These are phyloP conservation scores for Cladosporium austrohemisphaericum DNA, from an alignment of 2,329 filamentous ascomycete genomes.

Conservation along the genomic window DNA sequence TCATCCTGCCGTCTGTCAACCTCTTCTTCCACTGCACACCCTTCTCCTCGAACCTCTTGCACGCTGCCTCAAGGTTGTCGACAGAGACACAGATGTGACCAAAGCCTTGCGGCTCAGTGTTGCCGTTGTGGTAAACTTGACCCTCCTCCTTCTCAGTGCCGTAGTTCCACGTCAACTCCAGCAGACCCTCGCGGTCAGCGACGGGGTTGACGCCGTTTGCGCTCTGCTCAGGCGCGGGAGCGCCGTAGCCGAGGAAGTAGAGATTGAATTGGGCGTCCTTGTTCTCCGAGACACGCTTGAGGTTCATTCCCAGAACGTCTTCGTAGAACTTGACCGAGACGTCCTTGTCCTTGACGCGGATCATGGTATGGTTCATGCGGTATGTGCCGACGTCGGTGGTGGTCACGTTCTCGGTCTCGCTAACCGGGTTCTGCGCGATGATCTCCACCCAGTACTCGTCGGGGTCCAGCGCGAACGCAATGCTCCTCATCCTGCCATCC, in stretches of 20 bases:
- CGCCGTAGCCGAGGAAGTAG: conserved; percentile 82
- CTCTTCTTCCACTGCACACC: conserved; percentile 92
- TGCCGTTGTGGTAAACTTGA: conserved; percentile 90
- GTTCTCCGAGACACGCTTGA: conserved; percentile 70
- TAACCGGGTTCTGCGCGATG: conserved; percentile 66
- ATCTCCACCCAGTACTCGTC: conserved; percentile 65
- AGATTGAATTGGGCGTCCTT: conserved; percentile 74
- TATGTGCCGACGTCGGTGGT: conserved; percentile 73
- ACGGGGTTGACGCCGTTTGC: conserved; percentile 56
- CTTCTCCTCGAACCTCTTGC: conserved; percentile 76
- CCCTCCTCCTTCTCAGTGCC: conserved; percentile 78
- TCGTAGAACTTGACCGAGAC: conserved; percentile 52
- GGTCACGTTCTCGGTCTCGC: conserved; percentile 67
- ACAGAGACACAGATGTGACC: conserved; percentile 87
- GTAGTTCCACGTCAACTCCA: conserved; percentile 85
- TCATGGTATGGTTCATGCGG: conserved; percentile 85
- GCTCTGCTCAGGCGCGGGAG: conserved; percentile 46
- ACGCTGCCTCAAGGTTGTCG: conserved; percentile 84
- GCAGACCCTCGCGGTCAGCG: conserved; percentile 71
- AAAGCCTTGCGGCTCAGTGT: conserved; percentile 86
- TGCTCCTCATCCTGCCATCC: conserved; percentile 80
- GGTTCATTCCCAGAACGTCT: conserved; percentile 82
- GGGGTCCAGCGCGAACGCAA: conserved; percentile 74
- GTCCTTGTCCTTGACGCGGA: conserved; percentile 72
- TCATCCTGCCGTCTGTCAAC: conserved; percentile 84